These are phyloP conservation scores for Thecaphora thlaspeos DNA, from an alignment of 1,284 basidiomycete species.

Conservation along the genomic window DNA sequence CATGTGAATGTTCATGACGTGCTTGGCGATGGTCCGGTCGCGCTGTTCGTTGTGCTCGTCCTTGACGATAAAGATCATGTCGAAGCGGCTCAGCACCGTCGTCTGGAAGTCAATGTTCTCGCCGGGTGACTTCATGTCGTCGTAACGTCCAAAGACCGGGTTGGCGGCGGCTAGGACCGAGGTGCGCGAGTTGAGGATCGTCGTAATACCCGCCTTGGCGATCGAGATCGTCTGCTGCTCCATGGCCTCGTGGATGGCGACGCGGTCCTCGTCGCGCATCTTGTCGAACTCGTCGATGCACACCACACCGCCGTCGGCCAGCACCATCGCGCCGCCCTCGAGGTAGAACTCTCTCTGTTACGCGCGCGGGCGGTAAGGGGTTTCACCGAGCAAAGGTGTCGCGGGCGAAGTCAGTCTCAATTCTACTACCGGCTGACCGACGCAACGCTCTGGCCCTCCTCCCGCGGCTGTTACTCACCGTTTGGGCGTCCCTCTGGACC, in stretches of 20 bases:
- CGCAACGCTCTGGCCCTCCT: too few relatives aligned
- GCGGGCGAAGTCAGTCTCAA: too few relatives aligned
- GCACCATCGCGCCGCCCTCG: constrained; percentile 98
- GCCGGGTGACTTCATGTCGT: constrained; percentile 94
- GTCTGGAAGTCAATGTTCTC: constrained; percentile 99
- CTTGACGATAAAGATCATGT: constrained; percentile 99
- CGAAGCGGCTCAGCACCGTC: constrained; percentile 95
- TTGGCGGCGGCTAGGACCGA: constrained; percentile 97
- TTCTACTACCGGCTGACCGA: too few relatives aligned
- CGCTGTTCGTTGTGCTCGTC: constrained; percentile 95
- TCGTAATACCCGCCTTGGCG: constrained; percentile 98
- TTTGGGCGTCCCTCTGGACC: constrained; percentile 87
- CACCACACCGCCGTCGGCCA: constrained; percentile 96
- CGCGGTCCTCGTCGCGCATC: constrained; percentile 98
- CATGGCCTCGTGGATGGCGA: constrained; percentile 99
- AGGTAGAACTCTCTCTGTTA: constrained; percentile 91
- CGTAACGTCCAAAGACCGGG: constrained; percentile 96
- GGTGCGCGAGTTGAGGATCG: constrained; percentile 92
- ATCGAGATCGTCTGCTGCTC: constrained; percentile 99
- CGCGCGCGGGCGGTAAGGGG: too few relatives aligned
- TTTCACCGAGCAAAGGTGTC: too few relatives aligned
- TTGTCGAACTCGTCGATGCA: constrained; percentile 99
- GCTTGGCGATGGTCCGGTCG: constrained; percentile 90
- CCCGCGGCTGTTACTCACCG: constrained; percentile 64
- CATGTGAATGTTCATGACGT: constrained; percentile 99